Evolutionary conservation across 176 grass and related monocot genomes (phyloP), one percentile per base, ranked within the genome.

Genomic region (Musa itinerans): DNA sequence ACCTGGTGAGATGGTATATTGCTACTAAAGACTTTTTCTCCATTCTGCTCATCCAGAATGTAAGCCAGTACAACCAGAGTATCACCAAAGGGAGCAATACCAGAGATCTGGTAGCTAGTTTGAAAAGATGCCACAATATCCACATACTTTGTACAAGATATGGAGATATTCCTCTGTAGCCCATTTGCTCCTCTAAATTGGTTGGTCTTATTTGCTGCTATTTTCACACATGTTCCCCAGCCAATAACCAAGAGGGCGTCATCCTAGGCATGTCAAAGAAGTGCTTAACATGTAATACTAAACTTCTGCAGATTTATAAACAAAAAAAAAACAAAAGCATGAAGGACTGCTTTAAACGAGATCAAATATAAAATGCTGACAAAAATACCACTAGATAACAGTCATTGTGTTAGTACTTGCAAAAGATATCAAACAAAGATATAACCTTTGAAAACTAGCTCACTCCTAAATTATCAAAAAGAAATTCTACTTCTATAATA

Each of bases 121-220:
- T 99, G 95, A 77, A 94, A 99, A 55, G 95, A 99, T 14, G 88
- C 95, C 58, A 99, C 95, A 77, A 99, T 99, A 84, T 94, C 95
- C 65, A 94, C 88, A 80, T 94, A 99, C 88, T 91, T 99, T 22
- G 75, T 84, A 87, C 58, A 78, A 75, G 83, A 74, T 73, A 78
- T 56, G 15, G 78, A 83, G 15, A 87, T 82, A 81, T 79, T 94
- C 61, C 81, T 91, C 65, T 94, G 89, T 73, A 91, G 52, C 48
- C 90, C 90, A 91, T 94, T 99, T 65, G 86, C 74, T 68, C 86
- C 86, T 54, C 85, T 81, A 63, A 86, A 86, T 63, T 26, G 80
- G 81, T 89, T 89, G 79, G 72, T 86, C 79, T 85, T 86, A 74
- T 94, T 94, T 11, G 80, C 95, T 84, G 90, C 95, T 76, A 94